phyloP scores from a whole-genome alignment of 768 basidiomycete species.

The Russula sp. region DNA sequence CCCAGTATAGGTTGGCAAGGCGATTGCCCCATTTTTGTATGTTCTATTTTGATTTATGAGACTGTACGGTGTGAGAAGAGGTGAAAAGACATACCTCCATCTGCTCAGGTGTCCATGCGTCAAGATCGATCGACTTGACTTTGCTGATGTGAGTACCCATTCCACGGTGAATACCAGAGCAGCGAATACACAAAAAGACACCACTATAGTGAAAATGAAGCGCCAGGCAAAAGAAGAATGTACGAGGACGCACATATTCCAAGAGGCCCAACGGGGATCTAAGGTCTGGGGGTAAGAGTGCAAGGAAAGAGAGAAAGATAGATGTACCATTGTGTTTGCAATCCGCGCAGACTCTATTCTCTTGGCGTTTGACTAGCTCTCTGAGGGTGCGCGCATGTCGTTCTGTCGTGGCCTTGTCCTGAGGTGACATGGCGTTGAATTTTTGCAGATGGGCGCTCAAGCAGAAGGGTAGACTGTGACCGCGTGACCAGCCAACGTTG shows the following conservation, averaged over 20 bases:
- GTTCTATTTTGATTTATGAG: constrained; percentile 43
- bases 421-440: constrained; percentile 42
- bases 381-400: constrained; percentile 72
- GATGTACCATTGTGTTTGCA: constrained; percentile 93
- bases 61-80: constrained; percentile 3
- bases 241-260: constrained; percentile 73
- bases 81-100: constrained; percentile 62
- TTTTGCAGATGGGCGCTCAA: constrained; percentile 6
- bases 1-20: constrained; percentile 95
- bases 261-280: constrained; percentile 99
- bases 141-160: constrained; percentile 99
- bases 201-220: constrained; percentile 50
- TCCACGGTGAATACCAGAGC: constrained; percentile 94
- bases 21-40: constrained; percentile 95
- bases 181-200: constrained; percentile 93
- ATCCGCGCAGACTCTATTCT: constrained; percentile 94
- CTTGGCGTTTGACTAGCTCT: constrained; percentile 82
- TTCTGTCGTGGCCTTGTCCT: constrained; percentile 87
- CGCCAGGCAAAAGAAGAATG: constrained; percentile 5
- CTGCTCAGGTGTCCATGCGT: constrained; percentile 97
- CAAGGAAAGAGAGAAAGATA: background rate
- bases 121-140: constrained; percentile 96
- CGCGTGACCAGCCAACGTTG: background rate
- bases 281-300: background rate
- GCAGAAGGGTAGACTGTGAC: constrained; percentile 3